These are phyloP conservation scores for Diaporthe helianthi DNA, from an alignment of 2,329 filamentous ascomycete species.

Conservation along the genomic window DNA sequence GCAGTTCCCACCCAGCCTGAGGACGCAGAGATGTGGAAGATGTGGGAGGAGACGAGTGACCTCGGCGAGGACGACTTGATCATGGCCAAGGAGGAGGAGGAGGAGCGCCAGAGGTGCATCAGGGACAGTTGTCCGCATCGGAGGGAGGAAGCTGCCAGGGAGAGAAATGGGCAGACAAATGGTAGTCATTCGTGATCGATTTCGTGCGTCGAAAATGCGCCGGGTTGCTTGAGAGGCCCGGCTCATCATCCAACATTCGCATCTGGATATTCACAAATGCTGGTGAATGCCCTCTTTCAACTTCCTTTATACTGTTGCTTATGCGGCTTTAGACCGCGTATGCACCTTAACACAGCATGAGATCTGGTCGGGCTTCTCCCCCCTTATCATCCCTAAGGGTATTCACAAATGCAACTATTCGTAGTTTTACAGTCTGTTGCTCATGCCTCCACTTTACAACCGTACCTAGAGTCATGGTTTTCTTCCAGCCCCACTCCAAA, in stretches of 20 bases:
- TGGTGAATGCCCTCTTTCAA: background rate
- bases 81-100: constrained; percentile 75
- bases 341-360: background rate
- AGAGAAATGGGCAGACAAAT: constrained; percentile 32
- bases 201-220: background rate
- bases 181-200: constrained; percentile 29
- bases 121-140: constrained; percentile 49
- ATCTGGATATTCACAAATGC: background rate
- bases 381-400: background rate
- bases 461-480: background rate
- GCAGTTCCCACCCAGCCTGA: constrained; percentile 72
- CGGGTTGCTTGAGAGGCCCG: background rate
- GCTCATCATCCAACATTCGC: background rate
- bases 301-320: background rate
- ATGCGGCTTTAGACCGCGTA: background rate
- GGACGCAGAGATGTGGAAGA: constrained; percentile 75
- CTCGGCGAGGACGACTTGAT: constrained; percentile 86
- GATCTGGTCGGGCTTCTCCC: background rate
- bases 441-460: background rate
- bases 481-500: too few species aligned
- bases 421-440: background rate
- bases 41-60: constrained; percentile 89
- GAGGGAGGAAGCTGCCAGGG: constrained; percentile 31
- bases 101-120: constrained; percentile 51
- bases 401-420: background rate